Percentiles rank a stretch among this genome's conserved stretches.
phyloP scores from a whole-genome alignment of 768 basidiomycete genomes.

The Pilatotrama ljubarskyi region DNA sequence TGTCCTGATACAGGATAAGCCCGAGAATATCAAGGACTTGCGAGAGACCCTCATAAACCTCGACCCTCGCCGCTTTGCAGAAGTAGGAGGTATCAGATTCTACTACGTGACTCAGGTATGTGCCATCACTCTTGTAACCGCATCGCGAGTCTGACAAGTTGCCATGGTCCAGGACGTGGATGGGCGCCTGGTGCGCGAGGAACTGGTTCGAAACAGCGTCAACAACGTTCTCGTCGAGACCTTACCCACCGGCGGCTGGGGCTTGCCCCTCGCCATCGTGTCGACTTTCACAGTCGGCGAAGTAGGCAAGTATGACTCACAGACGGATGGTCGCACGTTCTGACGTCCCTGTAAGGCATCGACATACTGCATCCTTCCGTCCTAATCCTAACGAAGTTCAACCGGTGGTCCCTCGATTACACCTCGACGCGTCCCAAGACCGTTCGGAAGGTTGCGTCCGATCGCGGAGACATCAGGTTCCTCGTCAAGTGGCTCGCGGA shows the following conservation, averaged over 20 bases:
- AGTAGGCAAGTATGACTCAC: not conserved
- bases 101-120: slow-evolving; percentile 8
- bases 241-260: not conserved
- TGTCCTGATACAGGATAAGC: not conserved
- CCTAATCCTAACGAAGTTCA: slow-evolving; percentile 16
- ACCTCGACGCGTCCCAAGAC: slow-evolving; percentile 12
- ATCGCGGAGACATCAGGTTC: slow-evolving; percentile 9
- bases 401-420: slow-evolving; percentile 12
- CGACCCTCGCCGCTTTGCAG: slow-evolving; percentile 4
- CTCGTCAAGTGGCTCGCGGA: slow-evolving; percentile 9
- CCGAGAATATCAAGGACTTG: not conserved
- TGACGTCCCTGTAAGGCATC: not conserved
- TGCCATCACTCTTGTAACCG: not conserved
- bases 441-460: not conserved
- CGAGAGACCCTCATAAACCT: not conserved
- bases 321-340: too few species aligned
- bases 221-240: slow-evolving; percentile 15
- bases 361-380: slow-evolving; percentile 13
- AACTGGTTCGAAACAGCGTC: not conserved
- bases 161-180: not conserved
- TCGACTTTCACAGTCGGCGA: not conserved
- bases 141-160: too few species aligned
- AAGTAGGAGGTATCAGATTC: not conserved
- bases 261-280: not conserved
- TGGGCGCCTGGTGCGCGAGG: not conserved